These are phyloP conservation scores for Glarea lozoyensis DNA, from an alignment of 495 filamentous ascomycete genomes.

Conservation along the genomic window DNA sequence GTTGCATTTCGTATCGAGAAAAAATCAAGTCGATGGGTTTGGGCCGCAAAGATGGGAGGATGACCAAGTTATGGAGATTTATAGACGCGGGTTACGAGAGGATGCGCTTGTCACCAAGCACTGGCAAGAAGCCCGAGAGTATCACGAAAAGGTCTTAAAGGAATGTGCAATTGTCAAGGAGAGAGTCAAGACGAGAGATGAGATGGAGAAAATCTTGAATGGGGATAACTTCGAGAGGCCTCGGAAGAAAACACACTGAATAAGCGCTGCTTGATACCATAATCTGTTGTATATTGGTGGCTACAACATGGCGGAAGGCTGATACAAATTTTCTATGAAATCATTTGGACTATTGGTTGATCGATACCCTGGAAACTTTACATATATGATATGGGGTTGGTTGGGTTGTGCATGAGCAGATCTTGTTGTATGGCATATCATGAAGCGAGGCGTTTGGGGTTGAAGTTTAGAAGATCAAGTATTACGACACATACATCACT, in stretches of 20 bases:
- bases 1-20: constrained; percentile 56
- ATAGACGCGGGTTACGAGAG: constrained; percentile 52
- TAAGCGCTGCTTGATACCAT: neutral
- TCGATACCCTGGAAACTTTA: constrained; percentile 2
- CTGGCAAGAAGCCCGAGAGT: constrained; percentile 56
- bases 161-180: constrained; percentile 50
- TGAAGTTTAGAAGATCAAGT: too few relatives aligned
- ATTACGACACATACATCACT: too few relatives aligned
- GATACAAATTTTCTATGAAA: neutral
- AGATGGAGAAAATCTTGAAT: neutral
- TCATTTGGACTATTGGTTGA: constrained; percentile 1
- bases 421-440: too few relatives aligned
- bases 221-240: neutral
- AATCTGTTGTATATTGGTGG: neutral
- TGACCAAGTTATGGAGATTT: constrained; percentile 39
- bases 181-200: constrained; percentile 25
- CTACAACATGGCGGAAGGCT: neutral
- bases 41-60: constrained; percentile 45
- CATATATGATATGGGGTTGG: too few relatives aligned
- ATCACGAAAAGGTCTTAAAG: constrained; percentile 51
- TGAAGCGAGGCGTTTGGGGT: too few relatives aligned
- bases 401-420: too few relatives aligned
- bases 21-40: constrained; percentile 41
- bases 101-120: constrained; percentile 52
- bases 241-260: constrained; percentile 14